Base-by-base conservation (phyloP, 345 rosid species). In the Lepidium sativum region DNA sequence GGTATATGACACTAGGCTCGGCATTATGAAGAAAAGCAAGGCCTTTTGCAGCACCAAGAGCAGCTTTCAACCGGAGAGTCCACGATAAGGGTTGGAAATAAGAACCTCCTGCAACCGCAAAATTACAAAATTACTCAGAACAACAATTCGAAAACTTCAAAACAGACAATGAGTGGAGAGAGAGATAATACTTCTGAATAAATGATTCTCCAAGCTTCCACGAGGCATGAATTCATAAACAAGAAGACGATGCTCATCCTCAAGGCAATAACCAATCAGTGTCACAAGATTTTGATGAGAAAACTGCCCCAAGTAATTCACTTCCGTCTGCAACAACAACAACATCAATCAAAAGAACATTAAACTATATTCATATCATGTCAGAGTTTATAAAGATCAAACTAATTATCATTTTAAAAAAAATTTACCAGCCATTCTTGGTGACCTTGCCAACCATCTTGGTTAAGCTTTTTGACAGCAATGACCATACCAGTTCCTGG, bases 191-290 rank as follows among this genome's bases (percentile, higher is more conserved):
- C 92, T 81, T 64, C 96, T 76, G 67, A 88, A 88, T 11, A 88
- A 70, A 77, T 88, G 96, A 70, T 88, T 86, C 76, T 88, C 96
- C 78, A 88, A 75, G 85, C 96, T 88, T 18, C 96, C 96, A 14
- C 86, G 82, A 53, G 86, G 85, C 96, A 88, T 88, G 81, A 88
- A 88, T 75, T 88, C 96, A 25, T 88, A 88, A 21, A 82, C 92
- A 57, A 88, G 83, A 52, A 88, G 88, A 56, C 92, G 84, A 54
- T 88, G 90, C 29, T 86, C 92, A 70, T 86, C 92, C 78, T 88
- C 96, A 20, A 86, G 61, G 81, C 90, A 86, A 53, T 86, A 88
- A 49, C 96, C 96, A 10, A 86, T 65, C 34, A 88, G 51, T 70
- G 77, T 88, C 76, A 88, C 96, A 51, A 88, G 86, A 80, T 88